Evolutionary conservation across 495 filamentous ascomycete species (phyloP), one percentile per base, ranked within the genome.

Genomic region (Xylaria venustula): DNA sequence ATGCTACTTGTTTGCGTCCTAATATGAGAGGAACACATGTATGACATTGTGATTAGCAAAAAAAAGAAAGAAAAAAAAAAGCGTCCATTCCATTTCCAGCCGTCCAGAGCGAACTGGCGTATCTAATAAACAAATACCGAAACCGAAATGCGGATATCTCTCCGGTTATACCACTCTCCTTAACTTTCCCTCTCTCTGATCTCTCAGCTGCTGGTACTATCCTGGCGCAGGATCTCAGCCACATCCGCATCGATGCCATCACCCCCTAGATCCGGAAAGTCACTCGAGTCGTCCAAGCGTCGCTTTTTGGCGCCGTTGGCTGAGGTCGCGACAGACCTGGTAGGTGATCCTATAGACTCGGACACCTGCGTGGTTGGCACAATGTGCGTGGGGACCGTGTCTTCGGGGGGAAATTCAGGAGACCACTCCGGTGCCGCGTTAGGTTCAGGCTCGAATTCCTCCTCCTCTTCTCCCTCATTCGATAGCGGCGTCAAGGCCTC

Each of bases 211-310:
- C 52, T 58, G 40, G 22, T 54, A 41, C 73, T 77, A 19, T 79
- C 80, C 61, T 85, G 82, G 53, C 85, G 81, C 60, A 95, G 77
- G 72, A 93, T 84, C 60, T 91, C 88, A n/a, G 87, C 87, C 32
- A 95, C 89, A 72, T 93, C 91, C 1, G 88, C 87, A 67, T 95
- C 91, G 63, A 95, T 78, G 28, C 86, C 91, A 62, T 88, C 85
- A 12, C 78, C 79, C 0, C 85, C 89, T 51, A 91, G 85, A 52
- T 87, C 84, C 4, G 85, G 85, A 64, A 90, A 89, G 34, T 89
- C 88, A 45, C 87, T 84, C 1, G 73, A 77, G 8, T 71, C 65
- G 58, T 87, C 84, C n/a, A 85, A 79, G 65, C 93, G 92, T 66
- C 91, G 81, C 74, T 90, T 88, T 76, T 94, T 95, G 30, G 84